These are phyloP conservation scores for Tranzscheliella williamsii DNA, from an alignment of 1,284 basidiomycete genomes.

Conservation along the genomic window DNA sequence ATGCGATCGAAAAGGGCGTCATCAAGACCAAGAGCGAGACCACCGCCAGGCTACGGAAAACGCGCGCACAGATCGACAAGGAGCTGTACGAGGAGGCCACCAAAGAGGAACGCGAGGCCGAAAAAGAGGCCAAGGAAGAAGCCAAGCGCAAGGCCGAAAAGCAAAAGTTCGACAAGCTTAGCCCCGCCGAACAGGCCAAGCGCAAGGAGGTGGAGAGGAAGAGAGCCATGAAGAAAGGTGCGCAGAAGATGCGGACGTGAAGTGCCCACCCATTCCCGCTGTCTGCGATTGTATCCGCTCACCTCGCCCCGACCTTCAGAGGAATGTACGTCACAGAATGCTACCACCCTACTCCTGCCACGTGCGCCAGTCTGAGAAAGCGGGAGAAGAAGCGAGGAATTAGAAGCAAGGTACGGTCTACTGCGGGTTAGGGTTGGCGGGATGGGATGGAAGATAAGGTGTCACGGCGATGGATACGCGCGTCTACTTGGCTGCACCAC, in stretches of 20 bases:
- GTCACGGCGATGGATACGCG: too few species aligned
- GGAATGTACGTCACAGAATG: too few species aligned
- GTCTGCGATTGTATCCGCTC: too few species aligned
- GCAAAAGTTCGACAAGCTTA: constrained; percentile 53
- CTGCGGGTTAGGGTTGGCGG: too few species aligned
- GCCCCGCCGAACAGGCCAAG: constrained; percentile 57
- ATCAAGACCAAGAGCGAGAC: constrained; percentile 41
- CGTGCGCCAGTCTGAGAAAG: too few species aligned
- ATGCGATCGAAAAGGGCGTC: constrained; percentile 45
- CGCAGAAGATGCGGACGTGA: constrained; percentile 21
- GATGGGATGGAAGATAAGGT: too few species aligned
- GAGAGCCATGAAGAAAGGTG: constrained; percentile 48
- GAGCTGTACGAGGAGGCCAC: constrained; percentile 38
- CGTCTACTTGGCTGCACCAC: too few species aligned
- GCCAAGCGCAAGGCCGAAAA: constrained; percentile 50
- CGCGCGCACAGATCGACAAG: constrained; percentile 44
- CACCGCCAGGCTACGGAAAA: constrained; percentile 43
- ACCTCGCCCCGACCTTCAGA: too few species aligned
- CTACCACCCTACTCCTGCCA: too few species aligned
- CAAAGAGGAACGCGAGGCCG: constrained; percentile 45
- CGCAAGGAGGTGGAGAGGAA: constrained; percentile 56
- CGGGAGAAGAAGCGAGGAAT: too few species aligned
- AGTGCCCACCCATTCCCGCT: too few species aligned
- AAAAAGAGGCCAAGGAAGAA: constrained; percentile 45
- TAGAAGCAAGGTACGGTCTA: too few species aligned